Evolutionary conservation across 352 stramenopile genomes (phyloP).

Genomic region (Blastocystis sp.): DNA sequence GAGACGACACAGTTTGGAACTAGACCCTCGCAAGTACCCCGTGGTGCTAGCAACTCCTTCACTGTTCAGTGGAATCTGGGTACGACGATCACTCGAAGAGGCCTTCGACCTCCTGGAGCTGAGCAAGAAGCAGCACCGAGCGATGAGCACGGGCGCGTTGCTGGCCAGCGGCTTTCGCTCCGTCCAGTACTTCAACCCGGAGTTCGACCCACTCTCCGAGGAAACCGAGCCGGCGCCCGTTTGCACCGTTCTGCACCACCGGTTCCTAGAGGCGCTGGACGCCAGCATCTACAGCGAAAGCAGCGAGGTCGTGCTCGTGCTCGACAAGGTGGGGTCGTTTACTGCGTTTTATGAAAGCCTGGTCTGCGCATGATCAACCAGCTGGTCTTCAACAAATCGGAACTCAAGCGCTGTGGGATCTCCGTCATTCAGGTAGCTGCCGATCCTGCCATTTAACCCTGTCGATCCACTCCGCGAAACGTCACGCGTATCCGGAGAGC

Average conservation of each 20-base stretch:
- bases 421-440: conserved; percentile 17
- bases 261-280: conserved; percentile 42
- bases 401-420: conserved; percentile 42
- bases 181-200: conserved; percentile 46
- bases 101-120: conserved; percentile 40
- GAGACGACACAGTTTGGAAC: not conserved
- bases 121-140: conserved; percentile 11
- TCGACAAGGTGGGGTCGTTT: not conserved
- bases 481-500: conserved; percentile 38
- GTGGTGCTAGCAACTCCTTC: conserved; percentile 40
- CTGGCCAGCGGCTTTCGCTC: not conserved
- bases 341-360: not conserved
- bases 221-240: not conserved
- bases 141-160: conserved; percentile 1
- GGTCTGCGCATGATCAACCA: conserved; percentile 52
- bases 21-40: not conserved
- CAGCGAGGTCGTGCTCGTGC: conserved; percentile 11
- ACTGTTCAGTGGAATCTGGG: not conserved
- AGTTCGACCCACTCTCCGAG: conserved; percentile 29
- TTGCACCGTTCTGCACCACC: conserved; percentile 30
- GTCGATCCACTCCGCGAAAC: conserved; percentile 43
- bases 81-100: not conserved
- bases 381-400: conserved; percentile 32
- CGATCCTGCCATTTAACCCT: not conserved
- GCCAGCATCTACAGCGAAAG: not conserved